Evolutionary conservation across 805 yeast species (phyloP).

Genomic region (Candida fluviatilis): DNA sequence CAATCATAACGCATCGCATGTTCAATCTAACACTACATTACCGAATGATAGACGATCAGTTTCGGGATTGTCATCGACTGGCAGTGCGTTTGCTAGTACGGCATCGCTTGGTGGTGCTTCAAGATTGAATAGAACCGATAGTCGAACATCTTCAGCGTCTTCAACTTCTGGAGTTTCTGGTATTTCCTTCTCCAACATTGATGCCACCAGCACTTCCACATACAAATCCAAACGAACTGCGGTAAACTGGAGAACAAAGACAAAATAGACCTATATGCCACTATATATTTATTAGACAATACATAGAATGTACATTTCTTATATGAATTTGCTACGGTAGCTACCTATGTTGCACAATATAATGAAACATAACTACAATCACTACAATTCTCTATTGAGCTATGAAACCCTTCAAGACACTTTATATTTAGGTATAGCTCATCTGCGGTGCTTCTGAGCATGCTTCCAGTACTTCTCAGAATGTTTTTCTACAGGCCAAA

Average conservation of each 20-base stretch:
- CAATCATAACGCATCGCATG: conserved; percentile 16
- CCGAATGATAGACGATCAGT: not conserved
- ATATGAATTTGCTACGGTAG: not conserved
- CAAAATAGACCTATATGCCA: not conserved
- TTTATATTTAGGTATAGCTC: too few relatives aligned
- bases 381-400: too few relatives aligned
- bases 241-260: conserved; percentile 30
- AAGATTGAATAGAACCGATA: conserved; percentile 21
- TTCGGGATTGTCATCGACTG: conserved; percentile 12
- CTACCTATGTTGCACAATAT: not conserved
- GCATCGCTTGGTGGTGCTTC: conserved; percentile 14
- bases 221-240: conserved; percentile 27
- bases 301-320: not conserved
- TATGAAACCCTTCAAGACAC: too few relatives aligned
- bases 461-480: too few relatives aligned
- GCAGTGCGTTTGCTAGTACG: conserved; percentile 9
- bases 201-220: not conserved
- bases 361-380: too few relatives aligned
- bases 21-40: conserved; percentile 9
- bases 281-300: not conserved
- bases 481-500: too few relatives aligned
- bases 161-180: conserved; percentile 26
- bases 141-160: conserved; percentile 18
- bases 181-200: conserved; percentile 9
- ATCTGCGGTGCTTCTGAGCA: too few relatives aligned